These are phyloP conservation scores for Epichloe typhina DNA, from an alignment of 2,329 filamentous ascomycete species.

Conservation along the genomic window DNA sequence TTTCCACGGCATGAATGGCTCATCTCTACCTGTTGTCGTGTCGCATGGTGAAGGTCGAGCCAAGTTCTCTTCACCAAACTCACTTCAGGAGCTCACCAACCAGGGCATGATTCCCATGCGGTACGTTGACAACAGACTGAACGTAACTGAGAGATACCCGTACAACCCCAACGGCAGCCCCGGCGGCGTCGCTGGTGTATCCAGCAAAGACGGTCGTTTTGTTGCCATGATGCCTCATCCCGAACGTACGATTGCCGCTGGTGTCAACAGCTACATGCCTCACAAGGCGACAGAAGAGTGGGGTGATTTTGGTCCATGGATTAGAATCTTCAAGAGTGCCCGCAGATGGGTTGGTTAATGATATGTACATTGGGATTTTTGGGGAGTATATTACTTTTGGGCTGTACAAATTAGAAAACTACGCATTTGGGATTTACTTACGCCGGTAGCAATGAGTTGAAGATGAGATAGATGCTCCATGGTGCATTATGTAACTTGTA, in stretches of 20 bases:
- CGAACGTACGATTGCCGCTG: conserved; percentile 73
- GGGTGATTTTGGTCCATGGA: conserved; percentile 78
- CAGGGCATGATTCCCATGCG: conserved; percentile 62
- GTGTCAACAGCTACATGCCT: conserved; percentile 65
- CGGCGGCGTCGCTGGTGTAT: conserved; percentile 66
- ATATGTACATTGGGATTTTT: too few species aligned
- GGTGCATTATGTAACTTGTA: too few species aligned
- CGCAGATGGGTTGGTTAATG: conserved; percentile 67
- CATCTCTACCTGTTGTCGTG: conserved; percentile 70
- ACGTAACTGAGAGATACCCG: conserved; percentile 71
- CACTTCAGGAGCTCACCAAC: conserved; percentile 41
- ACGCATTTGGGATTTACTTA: too few species aligned
- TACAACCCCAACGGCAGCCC: conserved; percentile 80
- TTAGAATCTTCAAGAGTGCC: conserved; percentile 74
- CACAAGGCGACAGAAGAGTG: conserved; percentile 44
- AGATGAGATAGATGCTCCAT: too few species aligned
- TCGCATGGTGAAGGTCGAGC: conserved; percentile 89
- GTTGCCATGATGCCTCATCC: conserved; percentile 90
- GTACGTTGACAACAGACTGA: conserved; percentile 70
- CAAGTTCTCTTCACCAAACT: conserved; percentile 43
- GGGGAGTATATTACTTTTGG: too few species aligned
- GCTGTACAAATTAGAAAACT: too few species aligned
- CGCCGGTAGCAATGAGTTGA: too few species aligned
- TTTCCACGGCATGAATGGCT: conserved; percentile 76
- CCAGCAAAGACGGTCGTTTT: conserved; percentile 65